Conservation (phyloP, 2,329 filamentous ascomycete species). For the Arthrobotrys iridis region DNA sequence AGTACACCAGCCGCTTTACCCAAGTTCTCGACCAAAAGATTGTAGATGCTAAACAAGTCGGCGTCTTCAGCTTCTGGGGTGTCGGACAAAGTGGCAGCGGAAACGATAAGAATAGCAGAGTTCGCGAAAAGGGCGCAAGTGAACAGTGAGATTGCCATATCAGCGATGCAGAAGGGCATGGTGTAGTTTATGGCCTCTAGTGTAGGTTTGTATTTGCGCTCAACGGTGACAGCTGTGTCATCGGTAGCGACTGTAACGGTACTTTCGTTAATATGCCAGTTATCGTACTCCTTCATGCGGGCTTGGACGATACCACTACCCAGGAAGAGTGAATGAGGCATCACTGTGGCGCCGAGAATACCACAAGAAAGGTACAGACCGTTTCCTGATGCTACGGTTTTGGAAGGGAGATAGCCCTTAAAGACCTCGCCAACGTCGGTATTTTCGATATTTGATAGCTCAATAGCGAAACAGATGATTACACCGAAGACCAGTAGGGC, state of each 20-base stretch:
- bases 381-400: slow-evolving; percentile 68
- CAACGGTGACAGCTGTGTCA: slow-evolving; percentile 55
- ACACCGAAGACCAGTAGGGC: slow-evolving; percentile 73
- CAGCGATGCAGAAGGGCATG: slow-evolving; percentile 76
- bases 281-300: slow-evolving; percentile 72
- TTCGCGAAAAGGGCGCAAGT: slow-evolving; percentile 88
- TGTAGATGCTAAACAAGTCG: slow-evolving; percentile 84
- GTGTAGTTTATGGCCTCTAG: slow-evolving; percentile 77
- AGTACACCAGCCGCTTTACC: slow-evolving; percentile 80
- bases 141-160: slow-evolving; percentile 77
- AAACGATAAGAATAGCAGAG: slow-evolving; percentile 81
- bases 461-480: slow-evolving; percentile 75
- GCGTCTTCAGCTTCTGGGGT: slow-evolving; percentile 71
- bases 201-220: slow-evolving; percentile 75
- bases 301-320: slow-evolving; percentile 76
- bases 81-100: slow-evolving; percentile 78
- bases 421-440: slow-evolving; percentile 71
- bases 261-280: slow-evolving; percentile 67
- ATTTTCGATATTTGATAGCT: slow-evolving; percentile 71
- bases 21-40: slow-evolving; percentile 74
- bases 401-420: slow-evolving; percentile 72
- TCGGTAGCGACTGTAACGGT: slow-evolving; percentile 58
- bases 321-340: slow-evolving; percentile 75
- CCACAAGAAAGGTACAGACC: slow-evolving; percentile 77
- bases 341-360: slow-evolving; percentile 79